Conservation (phyloP, 106 monocot genomes). For the Allium cepa region DNA sequence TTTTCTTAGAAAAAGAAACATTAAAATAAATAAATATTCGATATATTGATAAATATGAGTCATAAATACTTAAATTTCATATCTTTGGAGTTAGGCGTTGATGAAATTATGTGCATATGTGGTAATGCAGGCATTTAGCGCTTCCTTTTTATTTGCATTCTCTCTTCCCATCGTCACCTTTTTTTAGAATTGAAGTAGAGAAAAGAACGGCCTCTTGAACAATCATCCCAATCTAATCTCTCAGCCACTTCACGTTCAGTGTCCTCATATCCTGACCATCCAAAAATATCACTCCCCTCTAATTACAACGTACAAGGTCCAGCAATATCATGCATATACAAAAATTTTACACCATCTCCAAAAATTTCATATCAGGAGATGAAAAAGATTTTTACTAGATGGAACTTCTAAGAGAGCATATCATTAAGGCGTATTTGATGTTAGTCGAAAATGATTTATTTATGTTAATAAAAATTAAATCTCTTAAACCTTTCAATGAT, state of each 20-base stretch:
- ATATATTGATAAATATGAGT: too few species aligned
- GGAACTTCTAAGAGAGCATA: too few species aligned
- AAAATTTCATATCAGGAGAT: background rate
- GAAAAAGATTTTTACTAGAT: too few species aligned
- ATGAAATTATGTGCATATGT: conserved; percentile 34
- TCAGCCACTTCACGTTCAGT: conserved; percentile 23
- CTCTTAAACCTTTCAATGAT: too few species aligned
- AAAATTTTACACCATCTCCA: background rate
- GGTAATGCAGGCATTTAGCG: conserved; percentile 15
- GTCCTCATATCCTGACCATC: conserved; percentile 32
- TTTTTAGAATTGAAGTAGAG: conserved; percentile 23
- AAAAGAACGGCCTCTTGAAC: conserved; percentile 36
- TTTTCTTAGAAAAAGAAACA: too few species aligned
- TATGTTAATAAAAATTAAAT: too few species aligned
- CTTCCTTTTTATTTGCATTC: conserved; percentile 26
- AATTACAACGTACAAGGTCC: background rate
- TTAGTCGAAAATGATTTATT: too few species aligned
- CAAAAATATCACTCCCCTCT: background rate
- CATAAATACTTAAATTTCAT: conserved; percentile 22
- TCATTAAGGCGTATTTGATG: too few species aligned
- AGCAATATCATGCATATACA: background rate
- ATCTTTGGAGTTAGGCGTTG: conserved; percentile 18
- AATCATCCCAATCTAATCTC: conserved; percentile 32
- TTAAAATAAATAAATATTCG: too few species aligned
- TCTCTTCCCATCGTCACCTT: conserved; percentile 39